Evolutionary conservation across 768 basidiomycete species (phyloP).

Genomic region (Pleurotus giganteus): DNA sequence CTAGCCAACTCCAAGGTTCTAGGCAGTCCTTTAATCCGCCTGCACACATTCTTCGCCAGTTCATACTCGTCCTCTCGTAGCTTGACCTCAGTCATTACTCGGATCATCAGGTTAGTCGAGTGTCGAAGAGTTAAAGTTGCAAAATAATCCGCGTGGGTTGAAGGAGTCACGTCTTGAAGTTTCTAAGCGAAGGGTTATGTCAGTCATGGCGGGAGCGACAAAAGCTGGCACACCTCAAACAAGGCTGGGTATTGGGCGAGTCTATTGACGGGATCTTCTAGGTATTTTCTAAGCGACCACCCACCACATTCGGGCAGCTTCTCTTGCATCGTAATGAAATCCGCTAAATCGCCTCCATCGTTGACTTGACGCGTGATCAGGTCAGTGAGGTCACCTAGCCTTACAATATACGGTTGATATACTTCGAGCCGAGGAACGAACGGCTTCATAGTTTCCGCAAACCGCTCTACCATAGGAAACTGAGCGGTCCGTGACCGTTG

Average conservation of each 20-base stretch:
- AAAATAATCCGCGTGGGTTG: slow-evolving; percentile 67
- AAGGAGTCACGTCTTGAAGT: slow-evolving; percentile 67
- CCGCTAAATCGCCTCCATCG: slow-evolving; percentile 70
- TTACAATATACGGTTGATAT: slow-evolving; percentile 84
- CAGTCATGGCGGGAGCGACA: neutral
- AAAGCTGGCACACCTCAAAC: slow-evolving; percentile 59
- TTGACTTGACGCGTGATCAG: slow-evolving; percentile 48
- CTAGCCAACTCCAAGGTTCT: slow-evolving; percentile 53
- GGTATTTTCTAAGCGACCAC: slow-evolving; percentile 63
- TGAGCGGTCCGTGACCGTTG: slow-evolving; percentile 38
- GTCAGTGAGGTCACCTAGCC: slow-evolving; percentile 58
- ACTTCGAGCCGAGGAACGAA: slow-evolving; percentile 73
- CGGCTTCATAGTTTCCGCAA: slow-evolving; percentile 57
- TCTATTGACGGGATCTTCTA: slow-evolving; percentile 75
- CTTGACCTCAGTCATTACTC: slow-evolving; percentile 83
- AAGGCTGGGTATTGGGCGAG: slow-evolving; percentile 68
- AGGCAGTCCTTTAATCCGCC: slow-evolving; percentile 59
- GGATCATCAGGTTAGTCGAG: slow-evolving; percentile 68
- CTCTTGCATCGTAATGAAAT: slow-evolving; percentile 76
- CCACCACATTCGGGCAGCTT: slow-evolving; percentile 47
- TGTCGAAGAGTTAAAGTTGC: slow-evolving; percentile 63
- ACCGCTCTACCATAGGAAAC: slow-evolving; percentile 41
- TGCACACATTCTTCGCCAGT: slow-evolving; percentile 58
- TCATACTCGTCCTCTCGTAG: slow-evolving; percentile 83
- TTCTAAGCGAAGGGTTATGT: slow-evolving; percentile 41